Evolutionary conservation across 176 grass and related monocot genomes (phyloP).

Genomic region (Leersia perrieri): DNA sequence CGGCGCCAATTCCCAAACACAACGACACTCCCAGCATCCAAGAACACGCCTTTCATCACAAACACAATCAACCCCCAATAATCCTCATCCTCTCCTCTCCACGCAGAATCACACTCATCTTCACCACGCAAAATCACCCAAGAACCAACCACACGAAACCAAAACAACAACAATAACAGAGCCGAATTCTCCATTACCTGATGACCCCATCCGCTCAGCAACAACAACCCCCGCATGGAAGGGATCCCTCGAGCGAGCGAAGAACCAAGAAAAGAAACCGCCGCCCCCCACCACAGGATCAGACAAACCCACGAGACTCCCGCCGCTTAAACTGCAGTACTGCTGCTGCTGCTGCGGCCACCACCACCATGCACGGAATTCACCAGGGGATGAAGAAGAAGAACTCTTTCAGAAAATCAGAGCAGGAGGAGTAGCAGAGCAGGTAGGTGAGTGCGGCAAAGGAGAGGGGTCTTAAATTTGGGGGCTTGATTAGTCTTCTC

Average conservation of each 20-base stretch:
- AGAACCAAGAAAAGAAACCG: not conserved
- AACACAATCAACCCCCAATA: not conserved
- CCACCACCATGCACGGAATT: too few species aligned
- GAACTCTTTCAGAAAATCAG: not conserved
- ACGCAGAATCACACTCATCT: not conserved
- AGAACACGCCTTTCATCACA: not conserved
- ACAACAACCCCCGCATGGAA: not conserved
- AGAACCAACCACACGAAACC: not conserved
- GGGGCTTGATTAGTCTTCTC: not conserved
- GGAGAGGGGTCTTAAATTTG: not conserved
- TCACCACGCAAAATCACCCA: not conserved
- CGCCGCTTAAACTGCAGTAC: not conserved
- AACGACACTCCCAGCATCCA: not conserved
- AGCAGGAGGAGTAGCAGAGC: not conserved
- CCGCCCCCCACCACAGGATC: not conserved
- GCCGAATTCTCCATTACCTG: slow-evolving; percentile 26
- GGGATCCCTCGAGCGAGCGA: not conserved
- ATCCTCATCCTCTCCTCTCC: not conserved
- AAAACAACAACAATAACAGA: not conserved
- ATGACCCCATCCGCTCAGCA: not conserved
- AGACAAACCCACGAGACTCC: not conserved
- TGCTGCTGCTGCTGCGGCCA: too few species aligned
- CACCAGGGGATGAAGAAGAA: too few species aligned
- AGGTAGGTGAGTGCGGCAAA: not conserved
- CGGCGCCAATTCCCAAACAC: not conserved